Evolutionary conservation across 139 green algal genomes (phyloP).

Genomic region (Trebouxia sp.): DNA sequence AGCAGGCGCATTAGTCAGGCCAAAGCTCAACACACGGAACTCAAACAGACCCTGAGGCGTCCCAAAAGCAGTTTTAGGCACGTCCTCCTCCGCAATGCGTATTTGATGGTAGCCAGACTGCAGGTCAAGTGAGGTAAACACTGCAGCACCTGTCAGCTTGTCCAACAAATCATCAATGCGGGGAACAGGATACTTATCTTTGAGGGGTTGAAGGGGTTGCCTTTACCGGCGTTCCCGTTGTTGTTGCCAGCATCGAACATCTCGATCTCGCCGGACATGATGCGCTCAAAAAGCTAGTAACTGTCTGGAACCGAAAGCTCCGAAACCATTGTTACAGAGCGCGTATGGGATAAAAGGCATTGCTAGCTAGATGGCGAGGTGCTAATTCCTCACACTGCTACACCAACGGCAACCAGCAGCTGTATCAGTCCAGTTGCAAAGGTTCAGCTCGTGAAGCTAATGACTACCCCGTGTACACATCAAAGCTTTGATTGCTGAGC

Average conservation of each 20-base stretch:
- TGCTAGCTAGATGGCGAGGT: no score
- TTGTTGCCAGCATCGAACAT: no score
- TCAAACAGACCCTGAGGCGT: slow-evolving; percentile 55
- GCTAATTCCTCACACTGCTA: no score
- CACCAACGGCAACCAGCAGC: no score
- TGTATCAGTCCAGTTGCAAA: no score
- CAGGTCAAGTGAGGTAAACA: slow-evolving; percentile 56
- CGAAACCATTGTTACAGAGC: neutral
- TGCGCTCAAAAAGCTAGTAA: no score
- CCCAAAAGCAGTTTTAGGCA: slow-evolving; percentile 56
- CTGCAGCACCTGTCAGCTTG: slow-evolving; percentile 39
- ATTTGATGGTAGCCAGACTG: slow-evolving; percentile 42
- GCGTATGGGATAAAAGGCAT: no score
- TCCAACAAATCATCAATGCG: slow-evolving; percentile 50
- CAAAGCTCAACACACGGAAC: slow-evolving; percentile 53
- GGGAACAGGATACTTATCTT: slow-evolving; percentile 55
- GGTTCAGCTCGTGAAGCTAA: no score
- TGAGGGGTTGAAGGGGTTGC: slow-evolving; percentile 48
- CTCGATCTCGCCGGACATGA: no score
- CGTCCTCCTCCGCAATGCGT: slow-evolving; percentile 40
- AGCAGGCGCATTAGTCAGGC: slow-evolving; percentile 32
- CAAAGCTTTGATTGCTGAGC: no score
- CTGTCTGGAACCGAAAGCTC: neutral
- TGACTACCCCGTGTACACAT: no score
- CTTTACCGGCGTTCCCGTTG: no score